phyloP scores from a whole-genome alignment of 2,329 filamentous ascomycete genomes.

The Alternaria arbusti region DNA sequence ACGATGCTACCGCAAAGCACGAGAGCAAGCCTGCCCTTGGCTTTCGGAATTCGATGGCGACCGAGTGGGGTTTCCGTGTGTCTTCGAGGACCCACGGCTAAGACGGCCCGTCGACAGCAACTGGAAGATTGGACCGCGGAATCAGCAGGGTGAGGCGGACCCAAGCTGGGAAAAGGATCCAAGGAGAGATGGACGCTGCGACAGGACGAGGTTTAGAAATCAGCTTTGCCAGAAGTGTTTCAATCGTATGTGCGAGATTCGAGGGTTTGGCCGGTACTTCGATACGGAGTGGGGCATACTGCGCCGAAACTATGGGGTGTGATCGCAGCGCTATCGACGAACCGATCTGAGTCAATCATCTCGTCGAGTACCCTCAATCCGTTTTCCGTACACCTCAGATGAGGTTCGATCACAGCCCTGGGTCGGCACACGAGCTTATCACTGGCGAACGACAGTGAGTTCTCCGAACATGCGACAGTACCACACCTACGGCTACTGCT shows the following conservation, averaged over 20 bases:
- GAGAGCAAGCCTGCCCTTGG: conserved; percentile 26
- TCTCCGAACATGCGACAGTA: background rate
- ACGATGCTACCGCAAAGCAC: conserved; percentile 28
- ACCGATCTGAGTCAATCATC: background rate
- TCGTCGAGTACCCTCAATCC: background rate
- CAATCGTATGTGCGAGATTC: conserved; percentile 32
- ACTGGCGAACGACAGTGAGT: background rate
- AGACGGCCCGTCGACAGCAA: conserved; percentile 20
- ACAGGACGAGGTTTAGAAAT: conserved; percentile 20
- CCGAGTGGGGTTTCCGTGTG: conserved; percentile 30
- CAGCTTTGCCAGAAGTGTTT: conserved; percentile 33
- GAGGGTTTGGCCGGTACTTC: conserved; percentile 30
- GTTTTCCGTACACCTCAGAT: background rate
- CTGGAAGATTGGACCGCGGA: conserved; percentile 29
- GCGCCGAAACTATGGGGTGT: conserved; percentile 13
- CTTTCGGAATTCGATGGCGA: conserved; percentile 30
- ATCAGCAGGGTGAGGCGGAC: conserved; percentile 22
- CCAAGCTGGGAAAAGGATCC: conserved; percentile 33
- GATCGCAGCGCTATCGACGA: background rate
- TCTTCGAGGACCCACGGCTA: conserved; percentile 24
- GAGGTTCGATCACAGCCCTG: background rate
- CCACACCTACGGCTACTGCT: background rate
- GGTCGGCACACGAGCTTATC: background rate
- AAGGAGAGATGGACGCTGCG: conserved; percentile 26
- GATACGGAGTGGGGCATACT: conserved; percentile 29